Evolutionary conservation across 73 alveolate species (phyloP), one percentile per base, ranked within the genome.

Genomic region (Paramecium bursaria): DNA sequence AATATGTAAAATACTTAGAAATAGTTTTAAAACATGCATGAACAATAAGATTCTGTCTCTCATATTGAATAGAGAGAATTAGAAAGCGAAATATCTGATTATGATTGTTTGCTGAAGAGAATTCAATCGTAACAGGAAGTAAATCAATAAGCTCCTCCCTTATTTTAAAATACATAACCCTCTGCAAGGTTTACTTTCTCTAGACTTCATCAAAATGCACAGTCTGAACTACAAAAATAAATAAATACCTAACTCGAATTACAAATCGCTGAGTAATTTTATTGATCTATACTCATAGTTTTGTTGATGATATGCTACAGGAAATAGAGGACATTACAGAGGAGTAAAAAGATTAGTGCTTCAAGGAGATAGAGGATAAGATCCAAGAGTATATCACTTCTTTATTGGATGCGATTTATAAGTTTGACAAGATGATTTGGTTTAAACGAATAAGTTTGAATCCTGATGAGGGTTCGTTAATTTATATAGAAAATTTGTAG

Each of bases 261-360:
- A 7, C 33, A 67, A 42, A 25, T 67, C 19, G 19, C 82, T 15
- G 82, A 67, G 49, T 39, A 39, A 39, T 7, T 39, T 7, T 7
- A 39, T 39, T 39, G 11, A 39, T 39, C 11, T 39, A 39, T 39
- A 7, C 5, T 39, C 11, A 7, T 7, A 39, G 49, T 42, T 67
- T 67, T 67, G 21, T 67, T 1, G 82, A 67, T 21, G 82, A 67
- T 4, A 67, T 67, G 54, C 23, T 67, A 0, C 44, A 53, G 44
- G 82, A 67, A 67, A 67, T 67, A 35, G 82, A 67, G 15, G 82
- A 67, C 10, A 19, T 67, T 0, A 67, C 33, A 1, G 55, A 67
- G 19, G 46, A 42, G 5, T 39, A 67, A 11, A 67, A 67, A 67
- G 22, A 42, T 39, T 0, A 67, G 44, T 67, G 82, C 44, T 25